A percentile compares a stretch with the other conserved stretches of the same genome.
Evolutionary conservation across 2,329 filamentous ascomycete species (phyloP).

Genomic region (Thyridium curvatum): DNA sequence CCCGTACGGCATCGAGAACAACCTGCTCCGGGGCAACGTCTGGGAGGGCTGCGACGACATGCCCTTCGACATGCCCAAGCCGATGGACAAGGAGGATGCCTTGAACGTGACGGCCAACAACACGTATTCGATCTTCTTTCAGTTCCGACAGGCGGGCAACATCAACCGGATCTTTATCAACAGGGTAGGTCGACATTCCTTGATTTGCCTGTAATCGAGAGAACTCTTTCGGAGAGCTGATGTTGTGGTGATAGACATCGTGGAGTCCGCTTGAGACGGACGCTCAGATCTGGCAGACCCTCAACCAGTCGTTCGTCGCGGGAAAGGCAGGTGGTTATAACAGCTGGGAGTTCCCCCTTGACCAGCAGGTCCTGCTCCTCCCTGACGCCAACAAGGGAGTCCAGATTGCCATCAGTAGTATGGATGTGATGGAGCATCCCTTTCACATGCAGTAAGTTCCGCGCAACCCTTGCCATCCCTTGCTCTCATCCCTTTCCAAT

Average conservation of each 20-base stretch:
- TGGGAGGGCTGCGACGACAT: constrained; percentile 27
- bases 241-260: constrained; percentile 17
- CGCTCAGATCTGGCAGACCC: constrained; percentile 25
- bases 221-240: too few relatives aligned
- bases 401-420: constrained; percentile 29
- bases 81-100: constrained; percentile 19
- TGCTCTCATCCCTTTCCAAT: too few relatives aligned
- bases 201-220: too few relatives aligned
- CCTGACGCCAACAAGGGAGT: constrained; percentile 21
- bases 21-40: constrained; percentile 16
- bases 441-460: constrained; percentile 27
- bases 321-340: constrained; percentile 20
- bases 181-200: constrained; percentile 18
- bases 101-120: constrained; percentile 21
- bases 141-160: constrained; percentile 26
- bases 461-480: background rate
- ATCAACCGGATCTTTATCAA: constrained; percentile 29
- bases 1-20: constrained; percentile 22
- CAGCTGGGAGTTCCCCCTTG: constrained; percentile 26
- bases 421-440: constrained; percentile 30
- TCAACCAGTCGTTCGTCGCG: constrained; percentile 19
- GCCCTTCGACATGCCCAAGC: constrained; percentile 25
- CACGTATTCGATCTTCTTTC: constrained; percentile 24
- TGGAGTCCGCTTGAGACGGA: constrained; percentile 21
- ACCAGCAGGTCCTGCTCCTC: constrained; percentile 28